Evolutionary conservation across 331 rosid genomes (phyloP), one percentile per base, ranked within the genome.

Genomic region (Acacia concinna): DNA sequence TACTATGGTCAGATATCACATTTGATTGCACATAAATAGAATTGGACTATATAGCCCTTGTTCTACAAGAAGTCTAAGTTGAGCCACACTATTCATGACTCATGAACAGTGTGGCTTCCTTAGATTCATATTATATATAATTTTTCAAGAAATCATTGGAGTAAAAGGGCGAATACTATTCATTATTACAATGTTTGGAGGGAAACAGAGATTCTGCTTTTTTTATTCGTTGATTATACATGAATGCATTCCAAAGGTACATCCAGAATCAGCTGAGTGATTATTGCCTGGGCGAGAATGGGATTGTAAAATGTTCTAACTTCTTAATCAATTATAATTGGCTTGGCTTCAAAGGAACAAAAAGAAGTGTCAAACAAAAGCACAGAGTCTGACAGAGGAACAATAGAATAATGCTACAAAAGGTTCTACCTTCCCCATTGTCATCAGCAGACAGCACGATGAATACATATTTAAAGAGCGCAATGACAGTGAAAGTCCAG

Each of bases 391-490:
- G 40, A 7, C 54, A 70, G 66, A 70, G 73, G 70, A 68, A 47
- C 21, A 72, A 32, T 10, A 84, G 59, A 52, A 68, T 59, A 25
- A 74, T 40, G 78, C 72, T 67, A 64, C 72, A 37, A 80, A 70
- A 44, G 17, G 81, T 21, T 88, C 27, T 88, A 92, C 97, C 95
- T 90, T 92, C 95, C 18, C 95, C 95, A 63, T 88, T 87, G 86
- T 92, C 97, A 87, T 90, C 88, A 51, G 93, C 94, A 76, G 86
- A 84, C 89, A 92, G 88, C 73, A 92, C 97, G 60, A 92, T 83
- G 80, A 88, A 84, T 71, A 90, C 90, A 21, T 92, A 92, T 73
- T 92, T 92, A 84, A 88, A 84, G 83, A 92, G 93, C 46, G 95
- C 97, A 74, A 86, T 83, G 68, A 92, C 73, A 46, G 97, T 90